A percentile compares a stretch with the other conserved stretches of the same genome.
These are phyloP conservation scores for Polychaeton citri DNA, from an alignment of 2,329 filamentous ascomycete species.

Conservation along the genomic window DNA sequence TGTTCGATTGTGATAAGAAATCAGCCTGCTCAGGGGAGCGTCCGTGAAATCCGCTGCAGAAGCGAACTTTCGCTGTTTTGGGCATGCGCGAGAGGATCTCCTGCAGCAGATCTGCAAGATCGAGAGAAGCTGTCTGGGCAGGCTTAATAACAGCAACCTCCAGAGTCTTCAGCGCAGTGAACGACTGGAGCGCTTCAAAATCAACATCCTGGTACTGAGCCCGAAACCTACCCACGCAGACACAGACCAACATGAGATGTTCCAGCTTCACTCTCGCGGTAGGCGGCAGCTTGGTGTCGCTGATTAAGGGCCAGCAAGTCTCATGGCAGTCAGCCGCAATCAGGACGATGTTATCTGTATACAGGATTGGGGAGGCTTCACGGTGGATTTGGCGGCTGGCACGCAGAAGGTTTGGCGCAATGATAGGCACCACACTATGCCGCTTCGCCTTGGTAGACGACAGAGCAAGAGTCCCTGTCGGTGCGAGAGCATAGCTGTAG, in stretches of 20 bases:
- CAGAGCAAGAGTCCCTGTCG: conserved; percentile 11
- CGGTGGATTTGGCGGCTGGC: conserved; percentile 28
- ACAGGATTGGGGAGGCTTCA: conserved; percentile 34
- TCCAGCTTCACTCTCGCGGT: conserved; percentile 8
- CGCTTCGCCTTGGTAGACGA: conserved; percentile 12
- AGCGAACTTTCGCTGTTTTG: too few species aligned
- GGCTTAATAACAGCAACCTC: conserved; percentile 4
- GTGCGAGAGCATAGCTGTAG: conserved; percentile 27
- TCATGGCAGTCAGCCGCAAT: too few species aligned
- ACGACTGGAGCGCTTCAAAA: conserved; percentile 7
- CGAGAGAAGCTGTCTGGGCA: too few species aligned
- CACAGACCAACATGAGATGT: conserved; percentile 12
- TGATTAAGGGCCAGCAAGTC: conserved; percentile 13
- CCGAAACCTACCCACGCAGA: conserved; percentile 10
- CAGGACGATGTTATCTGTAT: conserved; percentile 21
- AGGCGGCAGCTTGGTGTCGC: conserved; percentile 11
- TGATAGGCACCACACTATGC: conserved; percentile 20
- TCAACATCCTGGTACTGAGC: conserved; percentile 12
- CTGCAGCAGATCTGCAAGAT: too few species aligned
- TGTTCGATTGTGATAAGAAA: too few species aligned
- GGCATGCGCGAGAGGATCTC: too few species aligned
- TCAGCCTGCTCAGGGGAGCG: too few species aligned
- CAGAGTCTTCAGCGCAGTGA: conserved; percentile 3
- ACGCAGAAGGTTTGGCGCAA: conserved; percentile 28
- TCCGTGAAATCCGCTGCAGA: too few species aligned